Evolutionary conservation across 2,329 filamentous ascomycete genomes (phyloP).

Genomic region (Botrytis tulipae): DNA sequence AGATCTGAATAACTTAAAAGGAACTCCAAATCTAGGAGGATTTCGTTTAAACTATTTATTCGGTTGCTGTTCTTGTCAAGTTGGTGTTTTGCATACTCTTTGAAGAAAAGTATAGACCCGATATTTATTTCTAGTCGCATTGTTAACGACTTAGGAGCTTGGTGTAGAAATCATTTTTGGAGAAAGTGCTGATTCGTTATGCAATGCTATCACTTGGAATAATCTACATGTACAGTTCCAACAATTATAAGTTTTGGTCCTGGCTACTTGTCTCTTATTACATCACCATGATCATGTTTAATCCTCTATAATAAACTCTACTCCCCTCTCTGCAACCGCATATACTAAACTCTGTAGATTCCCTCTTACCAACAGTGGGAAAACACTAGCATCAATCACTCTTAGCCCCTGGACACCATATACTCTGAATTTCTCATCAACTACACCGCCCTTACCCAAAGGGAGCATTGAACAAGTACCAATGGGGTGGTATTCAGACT

Average conservation of each 20-base stretch:
- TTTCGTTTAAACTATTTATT: too few relatives aligned
- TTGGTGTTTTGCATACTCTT: too few relatives aligned
- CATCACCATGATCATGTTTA: background rate
- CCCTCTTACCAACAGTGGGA: slow-evolving; percentile 16
- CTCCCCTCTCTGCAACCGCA: slow-evolving; percentile 18
- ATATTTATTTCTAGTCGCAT: too few relatives aligned
- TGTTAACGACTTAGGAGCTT: background rate
- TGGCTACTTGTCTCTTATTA: background rate
- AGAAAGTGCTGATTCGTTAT: background rate
- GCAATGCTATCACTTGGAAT: background rate
- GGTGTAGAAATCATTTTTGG: background rate
- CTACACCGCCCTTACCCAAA: background rate
- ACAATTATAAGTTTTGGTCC: background rate
- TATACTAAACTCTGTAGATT: slow-evolving; percentile 19
- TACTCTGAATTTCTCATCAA: slow-evolving; percentile 19
- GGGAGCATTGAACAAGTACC: slow-evolving; percentile 20
- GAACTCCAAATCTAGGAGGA: too few relatives aligned
- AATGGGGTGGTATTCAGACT: slow-evolving; percentile 15
- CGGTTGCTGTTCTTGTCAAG: too few relatives aligned
- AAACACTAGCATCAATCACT: slow-evolving; percentile 13
- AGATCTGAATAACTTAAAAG: too few relatives aligned
- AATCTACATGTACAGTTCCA: background rate
- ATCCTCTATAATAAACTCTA: background rate
- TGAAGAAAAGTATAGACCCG: too few relatives aligned
- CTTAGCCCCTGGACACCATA: slow-evolving; percentile 18